Base-by-base conservation (phyloP, 139 green algal species). In the Chlorella sp. region DNA sequence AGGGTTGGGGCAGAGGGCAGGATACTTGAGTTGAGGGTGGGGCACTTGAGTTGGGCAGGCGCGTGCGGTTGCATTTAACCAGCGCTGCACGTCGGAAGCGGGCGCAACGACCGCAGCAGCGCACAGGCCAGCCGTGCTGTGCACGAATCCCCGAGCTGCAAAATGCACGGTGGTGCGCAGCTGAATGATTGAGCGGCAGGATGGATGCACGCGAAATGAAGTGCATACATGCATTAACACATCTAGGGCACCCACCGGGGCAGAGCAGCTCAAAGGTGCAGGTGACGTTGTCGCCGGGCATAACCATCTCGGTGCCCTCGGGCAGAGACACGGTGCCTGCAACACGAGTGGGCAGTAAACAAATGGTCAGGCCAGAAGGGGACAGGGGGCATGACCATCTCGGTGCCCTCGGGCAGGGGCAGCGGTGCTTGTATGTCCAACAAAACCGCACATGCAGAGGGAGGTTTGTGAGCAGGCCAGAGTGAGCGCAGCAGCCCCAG, bases 241-340 rank as follows among this genome's bases (percentile, higher is more conserved):
- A 54, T 11, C 46, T 11, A 54, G 3, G 9, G 34, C 6, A 14
- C 41, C 60, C 72, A 78, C 72, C 7, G 92, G 72, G 92, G 30
- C 83, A 82, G 4, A 97, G 91, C 22, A 99, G 92, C 87, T 99
- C 93, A 85, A 99, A 96, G 9, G 81, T 90, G 68, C 89, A 90
- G 4, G 87, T 95, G 73, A 99, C 93, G 88, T 99, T 99, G 90
- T 99, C 97, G 0, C 97, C 97, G 1, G 97, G 97, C 97, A 99
- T 99, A 22, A 99, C 97, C 97, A 99, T 99, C 82, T 96, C 90
- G 24, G 87, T 92, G 22, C 92, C 95, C 54, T 97, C 91, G 0
- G 94, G 95, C 56, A 99, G 92, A 41, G 80, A 90, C 20, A 99
- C 91, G 68, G 88, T 92, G 60, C 97, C 93, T 96, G 93, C 64